Conservation (phyloP, 805 yeast genomes). For the Zygotorulaspora chibaensis region DNA sequence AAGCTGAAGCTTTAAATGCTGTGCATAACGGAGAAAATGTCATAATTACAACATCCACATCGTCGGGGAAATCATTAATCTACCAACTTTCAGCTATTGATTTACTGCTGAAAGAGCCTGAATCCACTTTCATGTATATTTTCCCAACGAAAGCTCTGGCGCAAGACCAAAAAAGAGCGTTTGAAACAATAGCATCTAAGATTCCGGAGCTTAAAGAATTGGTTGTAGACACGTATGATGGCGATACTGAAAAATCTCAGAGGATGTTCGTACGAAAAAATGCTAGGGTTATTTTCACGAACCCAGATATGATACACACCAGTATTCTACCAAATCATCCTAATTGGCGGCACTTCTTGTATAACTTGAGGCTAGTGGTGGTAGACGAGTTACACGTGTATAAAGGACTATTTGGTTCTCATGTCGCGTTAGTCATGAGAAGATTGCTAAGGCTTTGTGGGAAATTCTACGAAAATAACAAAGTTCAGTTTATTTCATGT, state of each 20-base stretch:
- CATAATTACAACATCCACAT: conserved; percentile 89
- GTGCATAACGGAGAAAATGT: conserved; percentile 58
- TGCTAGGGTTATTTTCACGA: conserved; percentile 83
- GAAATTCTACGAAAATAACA: conserved; percentile 37
- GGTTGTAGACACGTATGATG: conserved; percentile 81
- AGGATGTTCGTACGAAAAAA: conserved; percentile 52
- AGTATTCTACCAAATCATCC: conserved; percentile 76
- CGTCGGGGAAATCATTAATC: conserved; percentile 91
- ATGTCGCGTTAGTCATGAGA: conserved; percentile 81
- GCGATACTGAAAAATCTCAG: conserved; percentile 69
- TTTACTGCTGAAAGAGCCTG: conserved; percentile 39
- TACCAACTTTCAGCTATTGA: conserved; percentile 81
- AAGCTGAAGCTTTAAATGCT: conserved; percentile 67
- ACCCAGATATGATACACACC: conserved; percentile 91
- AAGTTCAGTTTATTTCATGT: conserved; percentile 73
- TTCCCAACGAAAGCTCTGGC: conserved; percentile 98
- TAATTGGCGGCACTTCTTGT: conserved; percentile 67
- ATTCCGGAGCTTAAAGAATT: conserved; percentile 46
- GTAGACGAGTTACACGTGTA: conserved; percentile 86
- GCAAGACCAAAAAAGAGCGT: conserved; percentile 89
- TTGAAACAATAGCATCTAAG: conserved; percentile 50
- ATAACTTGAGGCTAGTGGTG: conserved; percentile 64
- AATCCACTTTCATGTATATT: conserved; percentile 70
- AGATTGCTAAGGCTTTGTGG: conserved; percentile 58
- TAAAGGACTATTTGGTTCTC: conserved; percentile 87